These are phyloP conservation scores for Aspergillus sparsus DNA, from an alignment of 495 filamentous ascomycete genomes.

Conservation along the genomic window DNA sequence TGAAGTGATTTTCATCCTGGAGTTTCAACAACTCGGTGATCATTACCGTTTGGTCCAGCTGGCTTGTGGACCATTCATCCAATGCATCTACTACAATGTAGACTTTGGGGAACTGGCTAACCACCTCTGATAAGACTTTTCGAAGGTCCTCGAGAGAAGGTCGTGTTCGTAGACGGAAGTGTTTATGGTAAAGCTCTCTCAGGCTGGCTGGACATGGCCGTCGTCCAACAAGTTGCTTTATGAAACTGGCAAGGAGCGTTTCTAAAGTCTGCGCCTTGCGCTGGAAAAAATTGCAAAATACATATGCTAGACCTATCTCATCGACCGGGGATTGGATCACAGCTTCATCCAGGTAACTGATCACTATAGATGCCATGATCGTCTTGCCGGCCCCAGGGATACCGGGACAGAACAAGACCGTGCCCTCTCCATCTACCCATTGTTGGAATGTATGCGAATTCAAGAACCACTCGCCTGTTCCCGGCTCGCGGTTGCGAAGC, in stretches of 20 bases:
- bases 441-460: not conserved
- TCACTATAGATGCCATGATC: not conserved
- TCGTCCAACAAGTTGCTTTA: not conserved
- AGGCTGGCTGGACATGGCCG: no score
- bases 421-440: not conserved
- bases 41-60: not conserved
- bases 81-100: not conserved
- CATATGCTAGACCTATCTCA: not conserved
- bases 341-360: not conserved
- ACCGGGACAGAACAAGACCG: conserved; percentile 1
- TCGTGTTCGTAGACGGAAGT: not conserved
- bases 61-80: not conserved
- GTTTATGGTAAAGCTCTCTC: not conserved
- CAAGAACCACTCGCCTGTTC: not conserved
- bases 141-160: no score
- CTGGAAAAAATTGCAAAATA: not conserved
- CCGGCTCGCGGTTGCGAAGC: not conserved
- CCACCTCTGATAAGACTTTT: no score
- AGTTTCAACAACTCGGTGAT: not conserved
- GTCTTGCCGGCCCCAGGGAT: conserved; percentile 5
- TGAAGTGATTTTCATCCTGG: not conserved
- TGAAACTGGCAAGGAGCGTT: not conserved
- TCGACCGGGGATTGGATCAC: not conserved
- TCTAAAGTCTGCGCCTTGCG: no score
- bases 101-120: not conserved